Conservation (phyloP, 2,329 filamentous ascomycete species). For the Hirsutella thompsonii region DNA sequence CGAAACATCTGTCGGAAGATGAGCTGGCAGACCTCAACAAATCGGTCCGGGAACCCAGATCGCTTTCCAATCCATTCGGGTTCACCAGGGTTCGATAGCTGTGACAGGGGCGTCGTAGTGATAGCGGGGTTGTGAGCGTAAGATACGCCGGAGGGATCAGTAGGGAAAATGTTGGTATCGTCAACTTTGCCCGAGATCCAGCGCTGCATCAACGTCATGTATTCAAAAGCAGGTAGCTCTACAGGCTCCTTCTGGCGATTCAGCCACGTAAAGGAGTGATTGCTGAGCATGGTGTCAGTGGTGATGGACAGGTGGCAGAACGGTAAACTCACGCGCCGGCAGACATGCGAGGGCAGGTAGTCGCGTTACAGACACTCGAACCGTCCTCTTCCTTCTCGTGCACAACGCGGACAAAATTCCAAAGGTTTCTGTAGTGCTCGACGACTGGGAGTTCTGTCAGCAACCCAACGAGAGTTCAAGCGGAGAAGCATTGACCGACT, state of each 20-base stretch:
- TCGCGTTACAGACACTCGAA: conserved; percentile 68
- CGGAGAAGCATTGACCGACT: conserved; percentile 40
- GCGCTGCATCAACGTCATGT: conserved; percentile 90
- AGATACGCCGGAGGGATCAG: conserved; percentile 60
- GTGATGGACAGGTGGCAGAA: not conserved
- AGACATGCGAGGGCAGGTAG: conserved; percentile 82
- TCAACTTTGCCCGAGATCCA: conserved; percentile 97
- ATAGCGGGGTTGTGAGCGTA: conserved; percentile 50
- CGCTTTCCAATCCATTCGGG: conserved; percentile 78
- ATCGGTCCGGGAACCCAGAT: conserved; percentile 84
- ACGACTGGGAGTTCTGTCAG: conserved; percentile 49
- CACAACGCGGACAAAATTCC: conserved; percentile 79
- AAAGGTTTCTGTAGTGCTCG: conserved; percentile 80
- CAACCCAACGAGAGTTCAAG: not conserved
- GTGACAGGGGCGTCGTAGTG: conserved; percentile 45
- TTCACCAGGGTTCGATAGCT: conserved; percentile 48
- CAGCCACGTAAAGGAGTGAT: conserved; percentile 93
- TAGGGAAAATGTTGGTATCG: conserved; percentile 81
- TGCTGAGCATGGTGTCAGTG: conserved; percentile 28
- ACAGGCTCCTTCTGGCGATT: conserved; percentile 79
- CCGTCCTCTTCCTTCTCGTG: conserved; percentile 75
- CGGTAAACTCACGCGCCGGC: conserved; percentile 65
- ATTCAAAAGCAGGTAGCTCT: conserved; percentile 83
- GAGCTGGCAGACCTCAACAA: conserved; percentile 79
- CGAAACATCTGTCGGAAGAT: conserved; percentile 99